Conservation (phyloP, 257 asterid genomes). For the Catharanthus roseus region DNA sequence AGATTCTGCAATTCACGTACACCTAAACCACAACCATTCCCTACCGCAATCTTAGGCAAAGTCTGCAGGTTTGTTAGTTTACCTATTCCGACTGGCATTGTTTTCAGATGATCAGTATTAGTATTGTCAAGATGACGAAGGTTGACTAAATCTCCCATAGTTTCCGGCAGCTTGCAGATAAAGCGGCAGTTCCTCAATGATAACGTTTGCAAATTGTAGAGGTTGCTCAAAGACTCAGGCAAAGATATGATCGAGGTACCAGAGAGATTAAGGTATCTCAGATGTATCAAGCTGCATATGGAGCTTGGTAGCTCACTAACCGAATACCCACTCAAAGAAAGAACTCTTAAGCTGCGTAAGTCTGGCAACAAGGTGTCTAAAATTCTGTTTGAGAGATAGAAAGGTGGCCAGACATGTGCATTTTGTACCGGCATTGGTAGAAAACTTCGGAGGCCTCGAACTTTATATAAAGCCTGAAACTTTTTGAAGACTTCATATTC, state of each 20-base stretch:
- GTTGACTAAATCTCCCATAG: slow-evolving; percentile 45
- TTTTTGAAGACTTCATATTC: slow-evolving; percentile 20
- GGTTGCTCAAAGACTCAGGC: slow-evolving; percentile 18
- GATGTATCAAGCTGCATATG: slow-evolving; percentile 24
- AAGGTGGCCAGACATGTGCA: slow-evolving; percentile 24
- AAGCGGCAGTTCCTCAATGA: slow-evolving; percentile 48
- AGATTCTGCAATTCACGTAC: slow-evolving; percentile 38
- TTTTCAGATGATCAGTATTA: slow-evolving; percentile 47
- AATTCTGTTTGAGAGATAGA: slow-evolving; percentile 17
- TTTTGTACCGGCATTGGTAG: slow-evolving; percentile 26
- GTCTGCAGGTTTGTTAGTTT: slow-evolving; percentile 41
- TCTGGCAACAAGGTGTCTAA: slow-evolving; percentile 14
- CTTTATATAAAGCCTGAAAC: slow-evolving; percentile 16
- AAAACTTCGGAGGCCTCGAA: slow-evolving; percentile 26
- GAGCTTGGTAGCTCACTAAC: slow-evolving; percentile 24
- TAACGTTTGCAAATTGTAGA: slow-evolving; percentile 36
- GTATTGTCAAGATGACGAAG: slow-evolving; percentile 60
- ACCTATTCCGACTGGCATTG: slow-evolving; percentile 49
- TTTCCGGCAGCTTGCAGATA: slow-evolving; percentile 43
- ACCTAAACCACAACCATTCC: slow-evolving; percentile 44
- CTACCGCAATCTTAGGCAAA: slow-evolving; percentile 46
- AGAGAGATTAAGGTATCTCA: slow-evolving; percentile 13
- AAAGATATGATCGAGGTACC: slow-evolving; percentile 11
- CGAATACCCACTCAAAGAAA: slow-evolving; percentile 22
- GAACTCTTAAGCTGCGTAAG: slow-evolving; percentile 19